phyloP scores from a whole-genome alignment of 228 moss, liverwort and hornwort species.

The Sphagnum fallax region DNA sequence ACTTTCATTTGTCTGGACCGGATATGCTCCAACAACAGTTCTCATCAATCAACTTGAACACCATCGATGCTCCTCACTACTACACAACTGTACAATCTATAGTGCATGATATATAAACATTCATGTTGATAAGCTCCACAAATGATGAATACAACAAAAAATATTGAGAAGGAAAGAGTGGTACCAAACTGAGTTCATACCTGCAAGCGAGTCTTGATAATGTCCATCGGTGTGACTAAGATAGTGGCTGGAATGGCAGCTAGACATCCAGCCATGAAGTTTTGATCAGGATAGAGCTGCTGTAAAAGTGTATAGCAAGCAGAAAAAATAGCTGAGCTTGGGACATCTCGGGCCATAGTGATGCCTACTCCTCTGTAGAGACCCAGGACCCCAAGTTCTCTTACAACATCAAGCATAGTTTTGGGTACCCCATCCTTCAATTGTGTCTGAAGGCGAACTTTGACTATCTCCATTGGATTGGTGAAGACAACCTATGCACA shows the following conservation, averaged over 20 bases:
- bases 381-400: slow-evolving; percentile 76
- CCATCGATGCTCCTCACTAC: too few relatives aligned
- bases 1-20: too few relatives aligned
- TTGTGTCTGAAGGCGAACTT: slow-evolving; percentile 90
- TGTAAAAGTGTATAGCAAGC: slow-evolving; percentile 68
- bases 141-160: too few relatives aligned
- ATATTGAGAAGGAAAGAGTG: too few relatives aligned
- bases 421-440: slow-evolving; percentile 57
- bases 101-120: too few relatives aligned
- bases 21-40: slow-evolving; percentile 18
- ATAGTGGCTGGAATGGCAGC: slow-evolving; percentile 93
- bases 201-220: slow-evolving; percentile 92
- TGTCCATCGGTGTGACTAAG: slow-evolving; percentile 89
- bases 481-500: slow-evolving; percentile 64
- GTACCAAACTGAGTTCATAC: slow-evolving; percentile 13
- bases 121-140: too few relatives aligned
- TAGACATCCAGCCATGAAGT: slow-evolving; percentile 75
- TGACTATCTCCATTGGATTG: slow-evolving; percentile 98
- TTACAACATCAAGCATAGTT: slow-evolving; percentile 68
- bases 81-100: too few relatives aligned
- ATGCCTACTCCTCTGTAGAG: slow-evolving; percentile 72
- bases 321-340: slow-evolving; percentile 92
- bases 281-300: slow-evolving; percentile 78
- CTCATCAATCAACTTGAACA: too few relatives aligned
- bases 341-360: slow-evolving; percentile 89